Evolutionary conservation across 2,329 filamentous ascomycete species (phyloP).

Genomic region (Claviceps purpurea): DNA sequence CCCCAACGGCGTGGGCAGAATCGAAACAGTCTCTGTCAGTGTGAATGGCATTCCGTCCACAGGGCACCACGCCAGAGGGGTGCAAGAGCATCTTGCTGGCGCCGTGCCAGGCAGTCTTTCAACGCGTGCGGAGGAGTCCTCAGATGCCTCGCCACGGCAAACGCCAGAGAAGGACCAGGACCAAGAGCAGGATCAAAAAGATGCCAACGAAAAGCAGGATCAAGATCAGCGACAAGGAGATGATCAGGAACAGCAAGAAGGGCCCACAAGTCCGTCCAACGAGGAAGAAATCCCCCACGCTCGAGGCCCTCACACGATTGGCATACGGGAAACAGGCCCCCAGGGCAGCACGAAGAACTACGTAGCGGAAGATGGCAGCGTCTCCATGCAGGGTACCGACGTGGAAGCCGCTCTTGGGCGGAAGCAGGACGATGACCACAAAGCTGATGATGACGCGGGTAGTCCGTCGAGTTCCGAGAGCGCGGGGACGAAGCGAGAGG

Average conservation of each 20-base stretch:
- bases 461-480: constrained; percentile 18
- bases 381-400: constrained; percentile 43
- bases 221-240: background rate
- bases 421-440: constrained; percentile 20
- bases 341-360: constrained; percentile 36
- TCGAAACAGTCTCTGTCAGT: constrained; percentile 69
- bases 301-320: constrained; percentile 71
- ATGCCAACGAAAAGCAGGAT: too few relatives aligned
- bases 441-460: constrained; percentile 11
- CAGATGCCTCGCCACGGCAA: too few relatives aligned
- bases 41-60: constrained; percentile 54
- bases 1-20: constrained; percentile 62
- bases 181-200: background rate
- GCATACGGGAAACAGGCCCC: constrained; percentile 73
- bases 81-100: constrained; percentile 73
- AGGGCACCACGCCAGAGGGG: constrained; percentile 33
- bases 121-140: constrained; percentile 25
- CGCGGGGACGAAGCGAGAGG: constrained; percentile 40
- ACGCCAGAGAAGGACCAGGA: constrained; percentile 3
- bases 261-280: constrained; percentile 26
- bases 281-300: constrained; percentile 63
- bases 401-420: constrained; percentile 48
- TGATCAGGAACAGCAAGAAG: constrained; percentile 12
- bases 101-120: constrained; percentile 58
- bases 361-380: constrained; percentile 24